Base-by-base conservation (phyloP, 164 flowering plant species). In the Magnolia sinica region DNA sequence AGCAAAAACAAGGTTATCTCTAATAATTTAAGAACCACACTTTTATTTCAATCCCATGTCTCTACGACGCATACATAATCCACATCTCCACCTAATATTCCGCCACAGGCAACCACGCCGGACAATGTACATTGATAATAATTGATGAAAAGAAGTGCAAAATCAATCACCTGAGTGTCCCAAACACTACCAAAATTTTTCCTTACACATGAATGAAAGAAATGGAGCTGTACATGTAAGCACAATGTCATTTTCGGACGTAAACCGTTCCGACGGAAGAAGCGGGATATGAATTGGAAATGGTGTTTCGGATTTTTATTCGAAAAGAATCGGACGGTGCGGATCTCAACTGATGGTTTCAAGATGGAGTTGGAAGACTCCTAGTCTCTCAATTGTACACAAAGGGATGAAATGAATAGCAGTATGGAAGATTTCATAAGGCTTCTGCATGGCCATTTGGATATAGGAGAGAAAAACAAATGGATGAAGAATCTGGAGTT, bases 181-280 rank as follows among this genome's bases (percentile, higher is more conserved):
- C 74, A 75, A 64, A 55, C 83, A 77, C 84, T 79, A 79, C 76
- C 85, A 86, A 84, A 86, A 86, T 72, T 81, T 82, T 68, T 86
- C 81, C 84, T 82, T 81, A 78, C 84, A 84, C 79, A 84, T 78
- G 82, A 78, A 81, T 81, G 77, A 84, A 55, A 78, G 79, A 78
- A 74, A 81, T 81, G 79, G 68, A 59, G 74, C 81, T 83, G 85
- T 83, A 86, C 88, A 86, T 8, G 73, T 14, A 76, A 68, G 74
- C 74, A 64, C 70, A 74, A 49, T 20, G 69, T 74, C 45, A 11
- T 72, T 58, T 45, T 20, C n/a, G 31, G 19, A 31, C 27, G 9
- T 45, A 16, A 59, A n/a, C 69, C 24, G 18, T 55, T 16, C 19
- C 50, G 73, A 68, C 5, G 45, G 58, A 50, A 71, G 74, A 72